Evolutionary conservation across 768 basidiomycete genomes (phyloP), one percentile per base, ranked within the genome.

Genomic region (Lentinula lateritia): DNA sequence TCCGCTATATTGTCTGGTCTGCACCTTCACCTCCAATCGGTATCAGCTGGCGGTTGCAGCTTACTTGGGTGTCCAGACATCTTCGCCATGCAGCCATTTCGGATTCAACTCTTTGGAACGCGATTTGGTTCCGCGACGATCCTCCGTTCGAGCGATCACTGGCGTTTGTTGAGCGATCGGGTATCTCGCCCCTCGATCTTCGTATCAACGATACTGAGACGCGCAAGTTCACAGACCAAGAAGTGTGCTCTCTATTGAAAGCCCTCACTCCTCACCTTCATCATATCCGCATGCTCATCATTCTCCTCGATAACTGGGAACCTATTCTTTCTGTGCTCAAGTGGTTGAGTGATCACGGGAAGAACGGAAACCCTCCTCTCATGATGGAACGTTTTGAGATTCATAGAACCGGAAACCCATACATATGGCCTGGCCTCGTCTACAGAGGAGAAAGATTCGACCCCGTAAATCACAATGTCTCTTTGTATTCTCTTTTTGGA

Each of bases 321-420:
- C 76, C 84, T 9, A 76, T 80, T 2, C 73, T 84, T 15, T 72
- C 76, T 4, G 73, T 84, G 57, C 70, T 90, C 61, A 76, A 83
- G 57, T 79, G 76, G 62, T 71, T 90, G 55, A 73, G 73, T 56
- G 61, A 52, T 36, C 52, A 52, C 15, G 39, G 58, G 41, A 65
- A 64, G 34, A 62, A 70, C 10, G 72, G 74, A 3, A 62, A 67
- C 38, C 45, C 32, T 71, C 78, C 16, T 18, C 75, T 82, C 63
- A 74, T 72, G 43, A 68, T 92, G n/a, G 79, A 86, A 64, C 83
- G 83, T 34, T 73, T 90, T 64, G 88, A 90, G 71, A 70, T 92
- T 32, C 87, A 88, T 70, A 83, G 87, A 36, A 73, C 75, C 13
- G 84, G 83, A 5, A 62, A 71, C 34, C 79, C 80, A 42, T 81